Evolutionary conservation across 1,139 yeast species (phyloP).

Genomic region (Debaryomyces nepalensis): DNA sequence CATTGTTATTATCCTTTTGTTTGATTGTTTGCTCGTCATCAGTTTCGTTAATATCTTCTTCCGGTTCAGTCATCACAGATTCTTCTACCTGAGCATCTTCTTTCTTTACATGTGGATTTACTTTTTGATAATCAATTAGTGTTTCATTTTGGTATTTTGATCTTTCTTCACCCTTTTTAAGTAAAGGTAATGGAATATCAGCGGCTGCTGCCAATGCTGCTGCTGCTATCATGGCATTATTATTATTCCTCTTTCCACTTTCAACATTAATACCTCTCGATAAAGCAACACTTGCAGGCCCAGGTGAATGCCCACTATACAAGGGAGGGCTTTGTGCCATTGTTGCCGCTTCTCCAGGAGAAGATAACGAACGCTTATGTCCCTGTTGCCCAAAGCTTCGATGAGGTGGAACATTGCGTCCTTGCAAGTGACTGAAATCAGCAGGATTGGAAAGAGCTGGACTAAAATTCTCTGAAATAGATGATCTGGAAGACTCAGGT

Average conservation of each 20-base stretch:
- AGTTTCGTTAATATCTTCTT: conserved; percentile 22
- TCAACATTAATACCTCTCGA: conserved; percentile 47
- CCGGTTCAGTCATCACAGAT: conserved; percentile 18
- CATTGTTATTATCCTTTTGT: not conserved
- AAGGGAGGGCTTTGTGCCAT: conserved; percentile 7
- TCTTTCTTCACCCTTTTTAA: conserved; percentile 13
- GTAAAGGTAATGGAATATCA: conserved; percentile 61
- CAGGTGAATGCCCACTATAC: conserved; percentile 20
- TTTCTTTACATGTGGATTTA: not conserved
- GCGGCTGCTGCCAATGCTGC: conserved; percentile 78
- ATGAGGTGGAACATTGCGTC: not conserved
- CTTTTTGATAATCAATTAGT: not conserved
- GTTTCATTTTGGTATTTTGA: not conserved
- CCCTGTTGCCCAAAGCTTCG: conserved; percentile 11
- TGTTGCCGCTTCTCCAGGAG: conserved; percentile 22
- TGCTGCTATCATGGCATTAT: conserved; percentile 67
- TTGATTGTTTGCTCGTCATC: conserved; percentile 23
- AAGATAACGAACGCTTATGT: conserved; percentile 33
- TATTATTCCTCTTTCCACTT: conserved; percentile 40
- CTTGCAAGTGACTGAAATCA: conserved; percentile 1
- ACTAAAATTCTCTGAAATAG: conserved; percentile 10
- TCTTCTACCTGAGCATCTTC: not conserved
- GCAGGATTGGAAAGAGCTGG: not conserved
- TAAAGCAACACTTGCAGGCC: conserved; percentile 25
- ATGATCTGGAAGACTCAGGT: conserved; percentile 12